A percentile compares a stretch with the other conserved stretches of the same genome.
These are phyloP conservation scores for Fomitopsis pulvina DNA, from an alignment of 768 basidiomycete species.

Conservation along the genomic window DNA sequence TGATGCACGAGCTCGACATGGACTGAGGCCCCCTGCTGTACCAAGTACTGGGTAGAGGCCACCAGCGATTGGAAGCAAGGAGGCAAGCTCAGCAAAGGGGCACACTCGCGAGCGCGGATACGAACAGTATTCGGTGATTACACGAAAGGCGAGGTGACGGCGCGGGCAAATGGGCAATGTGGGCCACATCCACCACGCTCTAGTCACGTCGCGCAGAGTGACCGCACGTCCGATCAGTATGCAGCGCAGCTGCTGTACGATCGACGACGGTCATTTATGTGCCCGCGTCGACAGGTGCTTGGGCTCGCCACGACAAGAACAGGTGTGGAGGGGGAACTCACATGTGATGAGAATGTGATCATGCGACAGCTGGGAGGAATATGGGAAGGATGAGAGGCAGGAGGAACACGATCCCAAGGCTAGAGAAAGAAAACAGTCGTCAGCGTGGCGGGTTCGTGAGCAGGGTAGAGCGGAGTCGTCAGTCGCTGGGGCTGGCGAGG, in stretches of 20 bases:
- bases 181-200: background rate
- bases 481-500: conserved; percentile 15
- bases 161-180: background rate
- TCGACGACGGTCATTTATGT: too few relatives aligned
- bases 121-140: too few relatives aligned
- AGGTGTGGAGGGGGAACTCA: conserved; percentile 7
- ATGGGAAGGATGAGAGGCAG: conserved; percentile 3
- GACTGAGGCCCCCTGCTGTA: background rate
- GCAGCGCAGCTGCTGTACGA: background rate
- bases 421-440: conserved; percentile 13
- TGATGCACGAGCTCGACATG: background rate
- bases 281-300: conserved; percentile 1
- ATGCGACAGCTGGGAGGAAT: conserved; percentile 10
- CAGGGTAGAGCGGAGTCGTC: conserved; percentile 9
- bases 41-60: background rate
- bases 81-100: background rate
- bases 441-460: conserved; percentile 18
- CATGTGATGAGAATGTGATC: conserved; percentile 5
- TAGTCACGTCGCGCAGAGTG: conserved; percentile 5
- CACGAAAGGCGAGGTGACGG: conserved; percentile 3
- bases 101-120: background rate
- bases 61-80: background rate
- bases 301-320: background rate
- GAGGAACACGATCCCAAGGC: background rate
- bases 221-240: conserved; percentile 16